Base-by-base conservation (phyloP, 768 basidiomycete genomes). In the Termitomyces sp. region DNA sequence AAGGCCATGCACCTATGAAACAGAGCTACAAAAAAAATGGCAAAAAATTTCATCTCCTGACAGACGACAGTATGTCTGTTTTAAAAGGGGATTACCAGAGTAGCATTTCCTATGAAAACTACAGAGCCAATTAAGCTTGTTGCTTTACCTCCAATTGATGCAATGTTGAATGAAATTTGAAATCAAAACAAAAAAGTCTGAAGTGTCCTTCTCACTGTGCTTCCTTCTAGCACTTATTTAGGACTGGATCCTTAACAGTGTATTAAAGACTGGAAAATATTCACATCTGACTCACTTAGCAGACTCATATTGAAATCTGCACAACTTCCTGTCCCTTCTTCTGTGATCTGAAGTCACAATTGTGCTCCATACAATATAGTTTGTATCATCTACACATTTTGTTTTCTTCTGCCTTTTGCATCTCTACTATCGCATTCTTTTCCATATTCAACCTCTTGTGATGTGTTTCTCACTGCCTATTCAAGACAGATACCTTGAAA, bases 61-160 rank as follows among this genome's bases (percentile, higher is more conserved):
- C n/a, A n/a, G n/a, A n/a, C n/a, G n/a, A n/a, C n/a, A n/a, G n/a
- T n/a, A n/a, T n/a, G n/a, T n/a, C n/a, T n/a, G n/a, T n/a, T n/a
- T n/a, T n/a, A n/a, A n/a, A n/a, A n/a, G n/a, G n/a, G n/a, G n/a
- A n/a, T n/a, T n/a, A n/a, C n/a, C n/a, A n/a, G n/a, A n/a, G n/a
- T n/a, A n/a, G n/a, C n/a, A n/a, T n/a, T 53, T 53, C 51, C 51
- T 56, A 45, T 51, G 58, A 50, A 44, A 45, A 53, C 49, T 52
- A 47, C 53, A 49, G 52, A 46, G 42, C 45, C 42, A 38, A 19
- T 14, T 35, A 19, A 57, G 59, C 62, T 63, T 57, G 54, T 63
- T 59, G 59, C 53, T 12, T 57, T 55, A 60, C 53, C 47, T 60
- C 59, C 62, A 58, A 56, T 56, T 63, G 58, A 60, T 57, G 15